phyloP scores from a whole-genome alignment of 331 rosid species.

The Quercus tomentella region DNA sequence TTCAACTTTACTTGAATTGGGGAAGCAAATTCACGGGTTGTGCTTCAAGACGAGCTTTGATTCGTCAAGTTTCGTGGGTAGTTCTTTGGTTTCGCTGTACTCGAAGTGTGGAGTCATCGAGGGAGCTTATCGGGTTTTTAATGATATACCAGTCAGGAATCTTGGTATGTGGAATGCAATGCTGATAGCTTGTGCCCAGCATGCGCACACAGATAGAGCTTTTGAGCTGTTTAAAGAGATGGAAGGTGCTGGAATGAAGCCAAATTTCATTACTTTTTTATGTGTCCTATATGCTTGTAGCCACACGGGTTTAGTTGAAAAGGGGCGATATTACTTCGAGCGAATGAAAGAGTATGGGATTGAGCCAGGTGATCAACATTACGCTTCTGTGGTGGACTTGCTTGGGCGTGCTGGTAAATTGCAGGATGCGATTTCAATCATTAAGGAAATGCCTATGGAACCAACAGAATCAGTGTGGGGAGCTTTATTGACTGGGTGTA shows the following conservation, averaged over 20 bases:
- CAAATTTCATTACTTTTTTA: slow-evolving; percentile 80
- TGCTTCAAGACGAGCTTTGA: slow-evolving; percentile 71
- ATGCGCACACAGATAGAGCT: slow-evolving; percentile 52
- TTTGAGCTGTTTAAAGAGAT: slow-evolving; percentile 56
- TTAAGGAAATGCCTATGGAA: slow-evolving; percentile 62
- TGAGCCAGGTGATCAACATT: slow-evolving; percentile 73
- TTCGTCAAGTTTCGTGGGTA: slow-evolving; percentile 73
- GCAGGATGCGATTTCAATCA: slow-evolving; percentile 53
- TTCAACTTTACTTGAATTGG: slow-evolving; percentile 65
- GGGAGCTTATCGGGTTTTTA: slow-evolving; percentile 59
- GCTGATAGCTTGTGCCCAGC: slow-evolving; percentile 82
- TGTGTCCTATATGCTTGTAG: slow-evolving; percentile 84
- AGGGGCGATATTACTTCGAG: slow-evolving; percentile 49
- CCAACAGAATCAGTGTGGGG: slow-evolving; percentile 86
- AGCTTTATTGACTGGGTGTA: slow-evolving; percentile 81
- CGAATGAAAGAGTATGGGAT: slow-evolving; percentile 65
- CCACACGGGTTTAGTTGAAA: slow-evolving; percentile 80
- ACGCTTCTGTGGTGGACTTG: slow-evolving; percentile 77
- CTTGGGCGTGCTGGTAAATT: slow-evolving; percentile 84
- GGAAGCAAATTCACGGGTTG: slow-evolving; percentile 65
- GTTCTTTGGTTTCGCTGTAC: slow-evolving; percentile 67
- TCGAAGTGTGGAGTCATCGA: slow-evolving; percentile 77
- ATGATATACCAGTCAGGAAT: slow-evolving; percentile 50
- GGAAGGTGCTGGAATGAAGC: slow-evolving; percentile 57
- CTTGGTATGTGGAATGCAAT: slow-evolving; percentile 96